Percentiles rank a stretch among this genome's conserved stretches.
These are phyloP conservation scores for Myxozyma kluyveri DNA, from an alignment of 805 yeast genomes.

Conservation along the genomic window DNA sequence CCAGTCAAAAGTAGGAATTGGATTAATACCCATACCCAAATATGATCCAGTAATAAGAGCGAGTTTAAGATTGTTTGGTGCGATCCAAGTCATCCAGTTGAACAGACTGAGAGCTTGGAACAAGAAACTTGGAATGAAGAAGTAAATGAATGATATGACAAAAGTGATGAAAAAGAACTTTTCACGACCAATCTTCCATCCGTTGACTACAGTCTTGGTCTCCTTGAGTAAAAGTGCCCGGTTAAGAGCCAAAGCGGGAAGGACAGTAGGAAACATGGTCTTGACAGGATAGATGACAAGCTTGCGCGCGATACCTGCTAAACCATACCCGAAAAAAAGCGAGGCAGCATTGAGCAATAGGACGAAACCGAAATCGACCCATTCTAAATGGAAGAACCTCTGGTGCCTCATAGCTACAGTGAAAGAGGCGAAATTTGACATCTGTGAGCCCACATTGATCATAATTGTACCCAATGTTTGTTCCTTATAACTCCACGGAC, in stretches of 20 bases:
- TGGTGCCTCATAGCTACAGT: constrained; percentile 37
- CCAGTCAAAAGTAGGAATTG: constrained; percentile 67
- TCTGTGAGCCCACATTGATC: constrained; percentile 19
- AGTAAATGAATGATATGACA: constrained; percentile 45
- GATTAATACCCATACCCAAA: constrained; percentile 64
- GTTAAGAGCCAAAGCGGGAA: constrained; percentile 59
- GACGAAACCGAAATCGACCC: constrained; percentile 14
- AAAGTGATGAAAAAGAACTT: constrained; percentile 48
- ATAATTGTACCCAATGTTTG: constrained; percentile 59
- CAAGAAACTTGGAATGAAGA: constrained; percentile 61
- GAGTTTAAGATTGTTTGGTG: constrained; percentile 52
- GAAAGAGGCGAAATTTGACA: constrained; percentile 46
- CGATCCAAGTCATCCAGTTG: constrained; percentile 62
- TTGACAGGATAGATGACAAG: constrained; percentile 62
- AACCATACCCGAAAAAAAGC: constrained; percentile 63
- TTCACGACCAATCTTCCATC: constrained; percentile 59
- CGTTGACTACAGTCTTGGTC: constrained; percentile 37
- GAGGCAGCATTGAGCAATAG: constrained; percentile 33
- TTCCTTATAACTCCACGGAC: constrained; percentile 64
- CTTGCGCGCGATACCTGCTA: constrained; percentile 61
- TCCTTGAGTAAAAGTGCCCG: constrained; percentile 37
- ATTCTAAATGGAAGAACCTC: constrained; percentile 9
- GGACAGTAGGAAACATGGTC: constrained; percentile 62
- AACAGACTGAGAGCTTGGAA: constrained; percentile 59
- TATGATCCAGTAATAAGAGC: constrained; percentile 64